Percentiles rank a stretch among this genome's conserved stretches.
These are phyloP conservation scores for Candida jianshihensis DNA, from an alignment of 805 yeast genomes.

Conservation along the genomic window DNA sequence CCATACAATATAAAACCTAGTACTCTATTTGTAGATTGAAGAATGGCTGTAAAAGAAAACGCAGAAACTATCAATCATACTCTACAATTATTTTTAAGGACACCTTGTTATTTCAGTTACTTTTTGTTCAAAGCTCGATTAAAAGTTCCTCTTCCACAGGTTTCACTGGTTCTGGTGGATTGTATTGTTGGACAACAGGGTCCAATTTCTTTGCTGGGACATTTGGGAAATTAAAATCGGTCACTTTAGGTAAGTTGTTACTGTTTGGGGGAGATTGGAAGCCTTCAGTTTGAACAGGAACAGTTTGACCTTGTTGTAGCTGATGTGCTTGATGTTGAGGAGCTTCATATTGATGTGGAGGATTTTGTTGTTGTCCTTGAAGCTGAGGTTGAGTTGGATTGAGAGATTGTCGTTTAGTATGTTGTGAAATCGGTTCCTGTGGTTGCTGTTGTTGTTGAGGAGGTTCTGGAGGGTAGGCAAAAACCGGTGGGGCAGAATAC, in stretches of 20 bases:
- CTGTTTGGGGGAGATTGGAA: conserved; percentile 2
- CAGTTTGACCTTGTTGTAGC: conserved; percentile 7
- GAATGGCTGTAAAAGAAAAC: too few species aligned
- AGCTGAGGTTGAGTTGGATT: too few species aligned
- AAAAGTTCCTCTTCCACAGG: conserved; percentile 16
- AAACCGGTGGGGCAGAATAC: conserved; percentile 14
- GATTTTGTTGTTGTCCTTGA: too few species aligned
- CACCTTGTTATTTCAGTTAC: too few species aligned
- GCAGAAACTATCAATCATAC: too few species aligned
- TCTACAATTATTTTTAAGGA: too few species aligned
- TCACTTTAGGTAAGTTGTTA: conserved; percentile 19
- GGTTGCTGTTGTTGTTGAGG: conserved; percentile 8
- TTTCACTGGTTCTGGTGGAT: neutral
- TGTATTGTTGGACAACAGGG: too few species aligned
- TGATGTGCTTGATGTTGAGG: conserved; percentile 8
- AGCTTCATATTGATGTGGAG: too few species aligned
- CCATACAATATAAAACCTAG: too few species aligned
- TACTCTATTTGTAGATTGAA: too few species aligned
- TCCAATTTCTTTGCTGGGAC: conserved; percentile 28
- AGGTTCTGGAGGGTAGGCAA: conserved; percentile 2
- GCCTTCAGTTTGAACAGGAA: conserved; percentile 1
- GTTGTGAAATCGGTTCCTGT: conserved; percentile 1
- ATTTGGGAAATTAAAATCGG: conserved; percentile 33
- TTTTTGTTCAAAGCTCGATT: conserved; percentile 18
- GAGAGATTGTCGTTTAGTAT: too few species aligned